phyloP scores from a whole-genome alignment of 768 basidiomycete species.

The Rhodocollybia butyracea region DNA sequence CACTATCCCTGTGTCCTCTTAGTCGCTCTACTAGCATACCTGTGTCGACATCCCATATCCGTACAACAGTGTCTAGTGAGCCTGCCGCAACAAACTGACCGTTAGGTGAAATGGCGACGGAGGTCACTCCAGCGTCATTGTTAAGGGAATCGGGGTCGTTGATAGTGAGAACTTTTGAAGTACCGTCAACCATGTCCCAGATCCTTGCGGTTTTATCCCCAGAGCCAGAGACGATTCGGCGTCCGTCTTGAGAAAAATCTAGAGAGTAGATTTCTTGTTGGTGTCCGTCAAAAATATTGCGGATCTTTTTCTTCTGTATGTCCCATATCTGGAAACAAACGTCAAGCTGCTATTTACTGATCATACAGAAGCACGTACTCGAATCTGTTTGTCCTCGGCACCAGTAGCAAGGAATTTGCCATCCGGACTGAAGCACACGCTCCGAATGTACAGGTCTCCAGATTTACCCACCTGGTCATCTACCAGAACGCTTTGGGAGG shows the following conservation, averaged over 20 bases:
- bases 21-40: slow-evolving; percentile 72
- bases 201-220: slow-evolving; percentile 59
- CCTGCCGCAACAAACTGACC: slow-evolving; percentile 55
- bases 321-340: slow-evolving; percentile 76
- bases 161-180: slow-evolving; percentile 44
- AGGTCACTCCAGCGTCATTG: slow-evolving; percentile 65
- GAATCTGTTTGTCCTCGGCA: slow-evolving; percentile 89
- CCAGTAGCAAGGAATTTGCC: slow-evolving; percentile 92
- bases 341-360: neutral
- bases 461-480: slow-evolving; percentile 58
- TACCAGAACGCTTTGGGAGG: slow-evolving; percentile 47
- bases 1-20: slow-evolving; percentile 77
- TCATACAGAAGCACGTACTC: slow-evolving; percentile 47
- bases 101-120: slow-evolving; percentile 75
- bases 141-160: slow-evolving; percentile 49
- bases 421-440: slow-evolving; percentile 92
- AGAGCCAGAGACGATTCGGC: slow-evolving; percentile 84
- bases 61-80: slow-evolving; percentile 59
- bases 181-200: slow-evolving; percentile 40
- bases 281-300: slow-evolving; percentile 83
- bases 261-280: slow-evolving; percentile 93
- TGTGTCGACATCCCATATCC: slow-evolving; percentile 74
- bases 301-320: slow-evolving; percentile 74
- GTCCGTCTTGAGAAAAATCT: slow-evolving; percentile 85
- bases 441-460: slow-evolving; percentile 74